Base-by-base conservation (phyloP, 345 rosid genomes). In the Physaria fendleri region DNA sequence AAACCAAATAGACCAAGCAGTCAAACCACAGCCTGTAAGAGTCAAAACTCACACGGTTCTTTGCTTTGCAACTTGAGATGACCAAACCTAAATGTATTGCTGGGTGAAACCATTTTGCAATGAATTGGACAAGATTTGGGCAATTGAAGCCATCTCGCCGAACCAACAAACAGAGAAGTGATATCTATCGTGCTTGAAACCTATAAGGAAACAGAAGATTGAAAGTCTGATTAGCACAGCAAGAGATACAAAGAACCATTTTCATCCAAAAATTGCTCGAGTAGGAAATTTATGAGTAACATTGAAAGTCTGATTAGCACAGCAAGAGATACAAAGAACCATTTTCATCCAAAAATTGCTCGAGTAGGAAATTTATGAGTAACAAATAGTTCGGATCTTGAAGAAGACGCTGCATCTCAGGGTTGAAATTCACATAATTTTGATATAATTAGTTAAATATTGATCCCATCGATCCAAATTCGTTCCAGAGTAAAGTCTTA, bases 41-140 rank as follows among this genome's bases (percentile, higher is more conserved):
- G 27, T 40, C n/a, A 49, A 64, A 64, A 74, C 81, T 68, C 64
- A 81, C 79, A 42, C 41, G 69, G 48, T 66, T 70, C 66, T 69
- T 65, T 73, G 51, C 33, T 66, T 15, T 27, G 78, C 28, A 73
- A 59, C 65, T 60, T 69, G 62, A 60, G 65, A 43, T 20, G 69
- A 52, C 39, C 44, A 5, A 52, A 59, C 27, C 62, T 34, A 41
- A 37, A 56, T 23, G 44, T 71, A 65, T 12, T 48, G 46, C 59
- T n/a, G 21, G 47, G 52, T 23, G 70, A 59, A 59, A 61, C 73
- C 44, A 38, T 20, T 14, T 40, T 66, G 61, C 61, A 64, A 44
- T 54, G 75, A 54, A 22, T 52, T 6, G 72, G 66, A 44, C 39
- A 17, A 23, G 54, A 65, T 24, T 53, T 54, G 33, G 63, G 65